phyloP scores from a whole-genome alignment of 139 green algal genomes.

The Chlamydomonas incerta region DNA sequence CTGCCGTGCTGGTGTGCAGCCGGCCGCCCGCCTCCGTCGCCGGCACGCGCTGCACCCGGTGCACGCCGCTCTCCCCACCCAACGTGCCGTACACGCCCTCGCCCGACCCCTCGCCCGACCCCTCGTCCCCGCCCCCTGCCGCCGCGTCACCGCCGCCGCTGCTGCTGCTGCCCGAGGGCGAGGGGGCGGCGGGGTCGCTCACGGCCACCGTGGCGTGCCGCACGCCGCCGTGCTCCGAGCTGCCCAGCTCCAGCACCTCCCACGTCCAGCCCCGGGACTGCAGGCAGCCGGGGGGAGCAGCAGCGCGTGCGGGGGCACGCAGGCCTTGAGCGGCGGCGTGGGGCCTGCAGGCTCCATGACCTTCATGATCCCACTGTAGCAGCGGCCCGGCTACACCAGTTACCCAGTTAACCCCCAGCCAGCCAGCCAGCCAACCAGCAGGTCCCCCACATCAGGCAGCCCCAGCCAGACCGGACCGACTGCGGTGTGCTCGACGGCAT shows the following conservation, averaged over 20 bases:
- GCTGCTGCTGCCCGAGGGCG: neutral
- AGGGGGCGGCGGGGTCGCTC: neutral
- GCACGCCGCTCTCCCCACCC: slow-evolving; percentile 92
- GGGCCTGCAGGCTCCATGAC: neutral
- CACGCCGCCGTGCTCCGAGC: slow-evolving; percentile 9
- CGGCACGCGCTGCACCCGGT: slow-evolving; percentile 95
- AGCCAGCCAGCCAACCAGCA: too few species aligned
- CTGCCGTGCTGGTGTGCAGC: slow-evolving; percentile 95
- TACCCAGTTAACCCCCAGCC: neutral
- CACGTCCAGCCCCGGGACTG: slow-evolving; percentile 23
- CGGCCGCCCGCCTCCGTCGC: slow-evolving; percentile 88
- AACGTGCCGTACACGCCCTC: slow-evolving; percentile 54
- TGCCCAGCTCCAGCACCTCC: slow-evolving; percentile 14
- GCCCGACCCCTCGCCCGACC: neutral
- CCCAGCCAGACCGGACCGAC: too few species aligned
- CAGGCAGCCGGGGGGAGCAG: neutral
- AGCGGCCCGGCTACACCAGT: neutral
- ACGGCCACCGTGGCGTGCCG: slow-evolving; percentile 12
- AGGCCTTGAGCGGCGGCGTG: neutral
- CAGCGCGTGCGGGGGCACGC: neutral
- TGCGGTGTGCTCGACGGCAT: too few species aligned
- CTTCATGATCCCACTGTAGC: too few species aligned
- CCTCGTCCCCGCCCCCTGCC: neutral
- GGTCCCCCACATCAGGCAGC: too few species aligned
- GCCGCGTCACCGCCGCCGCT: neutral